Base-by-base conservation (phyloP, 106 monocot species). In the Dioscorea alata region DNA sequence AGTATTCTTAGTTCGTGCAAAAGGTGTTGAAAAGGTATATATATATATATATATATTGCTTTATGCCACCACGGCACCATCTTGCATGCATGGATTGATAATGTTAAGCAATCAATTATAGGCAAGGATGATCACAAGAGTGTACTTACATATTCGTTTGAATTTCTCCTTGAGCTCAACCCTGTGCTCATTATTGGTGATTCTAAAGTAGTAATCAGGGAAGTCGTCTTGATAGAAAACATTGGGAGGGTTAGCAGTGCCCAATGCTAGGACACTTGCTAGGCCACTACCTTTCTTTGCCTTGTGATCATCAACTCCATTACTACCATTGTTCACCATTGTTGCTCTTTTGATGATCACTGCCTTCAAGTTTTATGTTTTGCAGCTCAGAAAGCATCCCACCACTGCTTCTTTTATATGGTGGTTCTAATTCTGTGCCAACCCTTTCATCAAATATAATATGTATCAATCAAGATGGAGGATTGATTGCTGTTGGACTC, bases 91-190 rank as follows among this genome's bases (percentile, higher is more conserved):
- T 4, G 2, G 18, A 16, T 18, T 2, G 18, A 18, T 16, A 13
- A 53, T 34, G 7, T 34, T 4, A 3, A 34, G 3, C 3, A 4
- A 34, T 34, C 3, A n/a, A n/a, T n/a, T n/a, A 2, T 53, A 53
- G 2, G 8, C 0, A 14, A 6, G 23, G 13, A 53, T n/a, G 4
- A 53, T n/a, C 14, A 61, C n/a, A n/a, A n/a, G n/a, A n/a, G n/a
- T n/a, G 2, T 4, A 34, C 61, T 61, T 31, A 68, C 49, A 54
- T 8, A 68, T 53, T 6, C 63, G 31, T 9, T 20, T 52, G 28
- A 75, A 48, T 31, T 75, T 75, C 8, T 69, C 50, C 51, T 75
- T 75, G 61, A 69, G 69, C 12, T 73, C 73, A 4, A 22, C 21
- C 59, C 18, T 32, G 20, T 76, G 76, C 50, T 69, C 61, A 18